These are phyloP conservation scores for Phlebiopsis gigantea DNA, from an alignment of 768 basidiomycete genomes.

Conservation along the genomic window DNA sequence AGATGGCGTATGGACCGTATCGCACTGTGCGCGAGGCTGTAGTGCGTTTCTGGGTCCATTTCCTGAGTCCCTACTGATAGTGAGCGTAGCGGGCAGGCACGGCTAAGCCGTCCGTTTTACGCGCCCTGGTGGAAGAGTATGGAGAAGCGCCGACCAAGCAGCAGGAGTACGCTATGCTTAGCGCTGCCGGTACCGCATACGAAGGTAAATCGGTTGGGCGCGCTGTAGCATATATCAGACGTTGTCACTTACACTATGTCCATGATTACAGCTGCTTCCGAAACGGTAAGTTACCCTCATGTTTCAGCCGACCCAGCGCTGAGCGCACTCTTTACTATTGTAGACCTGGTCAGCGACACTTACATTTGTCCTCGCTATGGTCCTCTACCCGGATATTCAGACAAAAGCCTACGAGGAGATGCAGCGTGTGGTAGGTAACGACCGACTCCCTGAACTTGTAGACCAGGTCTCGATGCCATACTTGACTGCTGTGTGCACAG, in stretches of 20 bases:
- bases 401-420: conserved; percentile 14
- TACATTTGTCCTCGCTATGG: conserved; percentile 15
- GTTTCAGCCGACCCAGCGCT: not conserved
- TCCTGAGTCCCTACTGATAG: not conserved
- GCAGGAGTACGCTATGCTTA: not conserved
- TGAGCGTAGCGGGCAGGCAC: not conserved
- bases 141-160: not conserved
- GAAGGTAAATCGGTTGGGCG: conserved; percentile 5
- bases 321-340: not conserved
- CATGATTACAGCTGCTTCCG: not conserved
- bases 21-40: not conserved
- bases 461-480: conserved; percentile 13
- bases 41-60: not conserved
- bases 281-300: not conserved
- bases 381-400: conserved; percentile 11
- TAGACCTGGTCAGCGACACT: not conserved
- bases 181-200: conserved; percentile 6
- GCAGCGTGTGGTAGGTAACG: conserved; percentile 11
- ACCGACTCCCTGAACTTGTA: conserved; percentile 13
- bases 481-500: conserved; percentile 10
- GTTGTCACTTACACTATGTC: not conserved
- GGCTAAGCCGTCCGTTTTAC: not conserved
- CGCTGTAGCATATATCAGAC: not conserved
- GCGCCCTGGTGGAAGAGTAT: conserved; percentile 1
- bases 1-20: not conserved